These are phyloP conservation scores for Rhipidocladum racemiflorum DNA, from an alignment of 176 grass and related monocot species.

Conservation along the genomic window DNA sequence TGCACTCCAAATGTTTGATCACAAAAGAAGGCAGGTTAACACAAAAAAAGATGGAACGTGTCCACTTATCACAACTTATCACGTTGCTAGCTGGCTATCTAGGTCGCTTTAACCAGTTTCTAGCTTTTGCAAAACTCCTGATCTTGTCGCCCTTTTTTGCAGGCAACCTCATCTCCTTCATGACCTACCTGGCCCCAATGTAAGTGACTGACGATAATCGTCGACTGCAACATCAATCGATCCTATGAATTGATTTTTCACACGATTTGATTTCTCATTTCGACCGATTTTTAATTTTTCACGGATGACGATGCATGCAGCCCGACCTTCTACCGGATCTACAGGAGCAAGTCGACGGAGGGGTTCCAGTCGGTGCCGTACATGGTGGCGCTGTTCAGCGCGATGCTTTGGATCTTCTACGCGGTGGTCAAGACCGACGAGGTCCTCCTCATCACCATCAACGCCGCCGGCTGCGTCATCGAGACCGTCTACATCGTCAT, in stretches of 20 bases:
- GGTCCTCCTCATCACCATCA: slow-evolving; percentile 75
- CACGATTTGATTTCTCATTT: background rate
- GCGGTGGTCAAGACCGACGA: slow-evolving; percentile 60
- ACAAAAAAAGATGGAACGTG: background rate
- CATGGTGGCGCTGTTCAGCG: slow-evolving; percentile 71
- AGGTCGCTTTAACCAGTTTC: background rate
- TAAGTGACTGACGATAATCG: slow-evolving; percentile 39
- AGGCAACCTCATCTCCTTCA: slow-evolving; percentile 89
- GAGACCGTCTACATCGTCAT: slow-evolving; percentile 75
- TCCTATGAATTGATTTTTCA: background rate
- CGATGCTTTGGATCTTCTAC: slow-evolving; percentile 81
- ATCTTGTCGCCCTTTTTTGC: slow-evolving; percentile 20
- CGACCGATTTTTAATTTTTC: background rate
- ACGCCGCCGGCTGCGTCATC: slow-evolving; percentile 57
- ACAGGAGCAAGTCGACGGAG: slow-evolving; percentile 60
- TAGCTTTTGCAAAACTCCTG: slow-evolving; percentile 4
- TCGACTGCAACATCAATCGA: background rate
- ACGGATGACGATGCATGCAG: slow-evolving; percentile 22
- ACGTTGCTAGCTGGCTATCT: background rate
- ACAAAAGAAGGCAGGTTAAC: slow-evolving; percentile 8
- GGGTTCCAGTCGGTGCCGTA: slow-evolving; percentile 80
- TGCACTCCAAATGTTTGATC: background rate
- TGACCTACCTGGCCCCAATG: slow-evolving; percentile 71
- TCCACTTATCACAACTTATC: background rate
- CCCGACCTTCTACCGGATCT: slow-evolving; percentile 73